A percentile compares a stretch with the other conserved stretches of the same genome.
Conservation (phyloP, 2,329 filamentous ascomycete species). For the Paracoccidioides lutzii region DNA sequence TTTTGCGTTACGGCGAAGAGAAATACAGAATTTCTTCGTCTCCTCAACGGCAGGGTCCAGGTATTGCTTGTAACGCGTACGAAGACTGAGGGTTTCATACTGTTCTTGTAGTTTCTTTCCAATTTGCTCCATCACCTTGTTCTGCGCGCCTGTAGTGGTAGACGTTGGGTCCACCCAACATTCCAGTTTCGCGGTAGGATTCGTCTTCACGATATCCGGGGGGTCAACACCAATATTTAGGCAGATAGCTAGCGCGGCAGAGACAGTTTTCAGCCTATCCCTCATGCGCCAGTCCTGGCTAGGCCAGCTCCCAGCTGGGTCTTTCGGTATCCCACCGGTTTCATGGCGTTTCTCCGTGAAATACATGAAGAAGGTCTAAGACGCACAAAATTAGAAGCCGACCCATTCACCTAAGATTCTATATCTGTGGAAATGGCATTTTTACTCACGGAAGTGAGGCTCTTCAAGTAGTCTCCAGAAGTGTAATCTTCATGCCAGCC, state of each 20-base stretch:
- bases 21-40: conserved; percentile 90
- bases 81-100: conserved; percentile 87
- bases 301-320: conserved; percentile 43
- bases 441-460: conserved; percentile 61
- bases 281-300: conserved; percentile 92
- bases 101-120: conserved; percentile 92
- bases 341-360: conserved; percentile 97
- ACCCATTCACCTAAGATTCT: conserved; percentile 1
- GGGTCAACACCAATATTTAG: conserved; percentile 96
- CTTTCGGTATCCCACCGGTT: conserved; percentile 74
- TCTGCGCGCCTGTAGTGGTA: conserved; percentile 57
- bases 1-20: conserved; percentile 79
- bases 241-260: conserved; percentile 84
- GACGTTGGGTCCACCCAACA: conserved; percentile 91
- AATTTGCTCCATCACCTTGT: conserved; percentile 83
- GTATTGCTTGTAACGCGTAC: conserved; percentile 96
- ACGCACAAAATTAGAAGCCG: conserved; percentile 7
- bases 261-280: conserved; percentile 91
- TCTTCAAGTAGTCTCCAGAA: conserved; percentile 75
- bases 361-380: conserved; percentile 97
- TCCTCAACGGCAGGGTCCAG: conserved; percentile 94
- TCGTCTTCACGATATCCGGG: conserved; percentile 91
- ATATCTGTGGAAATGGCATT: neutral
- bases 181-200: conserved; percentile 82
- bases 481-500: conserved; percentile 89